Evolutionary conservation across 129 eudicot species (phyloP).

Genomic region (Arctium lappa): DNA sequence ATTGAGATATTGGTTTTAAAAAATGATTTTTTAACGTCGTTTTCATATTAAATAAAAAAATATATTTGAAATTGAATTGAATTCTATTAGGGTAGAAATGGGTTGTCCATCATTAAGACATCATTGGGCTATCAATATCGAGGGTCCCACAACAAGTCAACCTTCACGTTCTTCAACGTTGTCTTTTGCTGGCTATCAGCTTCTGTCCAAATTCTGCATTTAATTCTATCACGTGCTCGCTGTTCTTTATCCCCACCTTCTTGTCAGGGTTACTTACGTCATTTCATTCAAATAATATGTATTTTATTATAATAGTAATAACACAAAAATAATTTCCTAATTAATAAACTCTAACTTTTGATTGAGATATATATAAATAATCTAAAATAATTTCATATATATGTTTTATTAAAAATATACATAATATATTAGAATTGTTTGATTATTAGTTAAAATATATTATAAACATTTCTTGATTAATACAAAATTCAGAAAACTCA

Average conservation of each 20-base stretch:
- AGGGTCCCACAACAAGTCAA: conserved; percentile 15
- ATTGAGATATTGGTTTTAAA: too few relatives aligned
- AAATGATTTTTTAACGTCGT: too few relatives aligned
- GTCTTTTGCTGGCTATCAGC: conserved; percentile 10
- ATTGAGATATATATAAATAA: too few relatives aligned
- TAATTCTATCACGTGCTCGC: conserved; percentile 11
- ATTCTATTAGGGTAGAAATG: neutral
- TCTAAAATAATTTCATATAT: too few relatives aligned
- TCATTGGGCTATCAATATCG: conserved; percentile 27
- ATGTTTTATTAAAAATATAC: too few relatives aligned
- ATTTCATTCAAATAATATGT: neutral
- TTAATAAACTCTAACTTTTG: too few relatives aligned
- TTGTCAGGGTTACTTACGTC: neutral
- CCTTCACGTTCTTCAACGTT: conserved; percentile 23
- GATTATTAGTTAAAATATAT: too few relatives aligned
- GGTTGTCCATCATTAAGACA: conserved; percentile 32
- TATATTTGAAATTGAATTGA: neutral
- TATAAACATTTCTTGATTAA: neutral
- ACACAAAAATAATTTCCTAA: neutral
- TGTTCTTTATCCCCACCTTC: neutral
- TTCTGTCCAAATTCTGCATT: conserved; percentile 27
- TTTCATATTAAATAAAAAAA: too few relatives aligned
- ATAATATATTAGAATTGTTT: too few relatives aligned
- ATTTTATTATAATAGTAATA: too few relatives aligned
- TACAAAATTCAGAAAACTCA: neutral